Percentiles rank a stretch among this genome's conserved stretches.
Conservation (phyloP, 2,329 filamentous ascomycete genomes). For the Fragosphaeria purpurea region DNA sequence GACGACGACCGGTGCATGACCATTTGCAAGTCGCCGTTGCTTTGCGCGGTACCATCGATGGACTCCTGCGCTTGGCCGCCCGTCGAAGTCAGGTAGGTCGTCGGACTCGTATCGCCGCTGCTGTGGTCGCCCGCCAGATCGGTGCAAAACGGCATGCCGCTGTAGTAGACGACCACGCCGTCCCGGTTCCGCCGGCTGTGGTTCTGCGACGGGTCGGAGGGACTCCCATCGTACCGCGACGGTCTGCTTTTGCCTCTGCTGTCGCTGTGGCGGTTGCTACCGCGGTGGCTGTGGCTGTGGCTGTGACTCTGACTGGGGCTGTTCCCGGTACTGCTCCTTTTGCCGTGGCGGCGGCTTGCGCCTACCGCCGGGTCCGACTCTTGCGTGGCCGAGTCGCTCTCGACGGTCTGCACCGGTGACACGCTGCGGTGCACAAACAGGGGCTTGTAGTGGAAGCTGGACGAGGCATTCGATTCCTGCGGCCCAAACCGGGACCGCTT, state of each 20-base stretch:
- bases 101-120: conserved; percentile 32
- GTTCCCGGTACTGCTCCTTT: background rate
- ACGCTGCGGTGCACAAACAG: conserved; percentile 45
- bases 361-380: conserved; percentile 32
- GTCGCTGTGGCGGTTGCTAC: conserved; percentile 36
- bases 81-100: conserved; percentile 39
- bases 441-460: conserved; percentile 54
- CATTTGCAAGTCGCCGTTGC: conserved; percentile 23
- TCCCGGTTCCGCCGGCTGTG: conserved; percentile 48
- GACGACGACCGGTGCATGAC: conserved; percentile 33
- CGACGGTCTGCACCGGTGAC: conserved; percentile 35
- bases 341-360: conserved; percentile 22
- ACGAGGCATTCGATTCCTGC: conserved; percentile 28
- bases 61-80: conserved; percentile 27
- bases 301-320: background rate
- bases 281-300: conserved; percentile 26
- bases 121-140: conserved; percentile 59
- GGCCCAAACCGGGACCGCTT: conserved; percentile 30
- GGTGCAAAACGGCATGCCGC: conserved; percentile 67
- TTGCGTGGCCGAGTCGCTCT: conserved; percentile 29
- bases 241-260: conserved; percentile 9
- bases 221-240: conserved; percentile 36
- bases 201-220: conserved; percentile 36
- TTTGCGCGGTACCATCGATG: conserved; percentile 6
- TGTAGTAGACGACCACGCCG: conserved; percentile 77